Evolutionary conservation across 148 eudicot species (phyloP).

Genomic region (Vaccinium myrtillus): DNA sequence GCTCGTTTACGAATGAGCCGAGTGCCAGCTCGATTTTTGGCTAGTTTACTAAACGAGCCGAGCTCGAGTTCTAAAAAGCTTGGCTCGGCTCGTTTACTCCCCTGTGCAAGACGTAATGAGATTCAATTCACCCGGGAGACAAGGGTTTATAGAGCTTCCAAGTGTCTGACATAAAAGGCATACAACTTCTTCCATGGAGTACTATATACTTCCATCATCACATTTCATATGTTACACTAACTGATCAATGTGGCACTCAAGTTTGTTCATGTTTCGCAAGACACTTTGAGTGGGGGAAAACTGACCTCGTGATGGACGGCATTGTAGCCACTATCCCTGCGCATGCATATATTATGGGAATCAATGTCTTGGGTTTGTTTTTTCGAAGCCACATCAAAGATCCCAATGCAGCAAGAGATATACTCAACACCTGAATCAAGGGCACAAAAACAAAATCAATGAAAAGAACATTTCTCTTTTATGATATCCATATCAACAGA

Average conservation of each 20-base stretch:
- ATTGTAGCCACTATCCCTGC: slow-evolving; percentile 91
- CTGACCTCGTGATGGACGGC: slow-evolving; percentile 93
- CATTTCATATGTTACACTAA: not conserved
- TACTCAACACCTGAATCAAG: slow-evolving; percentile 60
- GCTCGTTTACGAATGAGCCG: too few relatives aligned
- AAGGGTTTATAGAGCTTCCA: not conserved
- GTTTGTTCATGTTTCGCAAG: not conserved
- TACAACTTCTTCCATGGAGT: not conserved
- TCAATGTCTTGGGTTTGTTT: slow-evolving; percentile 87
- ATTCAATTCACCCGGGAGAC: not conserved
- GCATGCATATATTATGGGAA: slow-evolving; percentile 83
- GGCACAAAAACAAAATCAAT: slow-evolving; percentile 18
- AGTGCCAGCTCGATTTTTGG: too few relatives aligned
- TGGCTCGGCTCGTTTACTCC: too few relatives aligned
- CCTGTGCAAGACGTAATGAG: not conserved
- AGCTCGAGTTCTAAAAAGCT: too few relatives aligned
- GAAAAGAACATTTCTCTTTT: not conserved
- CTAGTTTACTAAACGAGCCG: too few relatives aligned
- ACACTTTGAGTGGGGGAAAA: not conserved
- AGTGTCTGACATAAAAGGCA: too few relatives aligned
- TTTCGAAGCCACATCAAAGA: slow-evolving; percentile 98
- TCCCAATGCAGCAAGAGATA: slow-evolving; percentile 93
- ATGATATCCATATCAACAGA: not conserved
- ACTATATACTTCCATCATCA: not conserved
- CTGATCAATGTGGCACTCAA: not conserved